phyloP scores from a whole-genome alignment of 2,329 filamentous ascomycete species.

The Calonectria pseudoreteaudii region DNA sequence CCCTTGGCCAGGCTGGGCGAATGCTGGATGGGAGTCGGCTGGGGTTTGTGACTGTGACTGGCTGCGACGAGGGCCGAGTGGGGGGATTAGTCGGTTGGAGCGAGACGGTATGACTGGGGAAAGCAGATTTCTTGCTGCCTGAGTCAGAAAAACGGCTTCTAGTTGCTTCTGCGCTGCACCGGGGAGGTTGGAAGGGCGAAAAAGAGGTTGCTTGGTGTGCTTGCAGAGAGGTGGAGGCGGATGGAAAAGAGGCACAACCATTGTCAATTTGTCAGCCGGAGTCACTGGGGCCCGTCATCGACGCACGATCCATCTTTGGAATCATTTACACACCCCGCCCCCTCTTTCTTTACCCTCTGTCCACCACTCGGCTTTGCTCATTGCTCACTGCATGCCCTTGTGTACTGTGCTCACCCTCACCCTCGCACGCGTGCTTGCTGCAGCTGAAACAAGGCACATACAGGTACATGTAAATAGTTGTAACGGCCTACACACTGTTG shows the following conservation, averaged over 20 bases:
- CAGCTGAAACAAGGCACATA: background rate
- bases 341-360: background rate
- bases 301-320: conserved; percentile 16
- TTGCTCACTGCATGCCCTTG: background rate
- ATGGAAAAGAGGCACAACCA: conserved; percentile 21
- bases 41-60: conserved; percentile 5
- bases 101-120: conserved; percentile 16
- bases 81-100: conserved; percentile 11
- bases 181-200: conserved; percentile 18
- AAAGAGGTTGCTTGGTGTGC: conserved; percentile 15
- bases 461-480: background rate
- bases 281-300: conserved; percentile 21
- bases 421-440: background rate
- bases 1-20: background rate
- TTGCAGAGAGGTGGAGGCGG: conserved; percentile 30
- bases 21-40: conserved; percentile 10
- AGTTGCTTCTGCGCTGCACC: conserved; percentile 39
- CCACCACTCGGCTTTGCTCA: background rate
- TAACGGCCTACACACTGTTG: background rate
- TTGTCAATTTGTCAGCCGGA: conserved; percentile 43
- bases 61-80: background rate
- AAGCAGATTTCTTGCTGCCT: conserved; percentile 47
- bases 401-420: background rate
- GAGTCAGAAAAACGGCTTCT: conserved; percentile 49
- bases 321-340: conserved; percentile 12